phyloP scores from a whole-genome alignment of 1,139 yeast genomes.

The Yamadazyma siamensis region DNA sequence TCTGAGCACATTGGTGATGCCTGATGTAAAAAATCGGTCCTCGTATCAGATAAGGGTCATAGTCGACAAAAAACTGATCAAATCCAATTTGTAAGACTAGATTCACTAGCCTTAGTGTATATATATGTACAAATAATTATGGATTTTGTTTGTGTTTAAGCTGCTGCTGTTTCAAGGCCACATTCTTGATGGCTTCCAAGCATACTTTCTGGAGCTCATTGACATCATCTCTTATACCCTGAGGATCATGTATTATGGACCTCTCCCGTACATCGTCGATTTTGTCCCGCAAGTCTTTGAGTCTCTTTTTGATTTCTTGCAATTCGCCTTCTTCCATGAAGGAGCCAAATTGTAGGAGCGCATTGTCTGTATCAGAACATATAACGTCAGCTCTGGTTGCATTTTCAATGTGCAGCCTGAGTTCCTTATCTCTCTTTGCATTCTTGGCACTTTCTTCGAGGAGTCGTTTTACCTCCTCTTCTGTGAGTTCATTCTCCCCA shows the following conservation, averaged over 20 bases:
- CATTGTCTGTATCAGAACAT: constrained; percentile 54
- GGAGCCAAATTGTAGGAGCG: constrained; percentile 43
- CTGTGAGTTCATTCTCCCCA: constrained; percentile 65
- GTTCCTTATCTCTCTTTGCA: constrained; percentile 41
- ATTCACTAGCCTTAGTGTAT: too few relatives aligned
- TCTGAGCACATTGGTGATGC: too few relatives aligned
- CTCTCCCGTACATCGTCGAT: constrained; percentile 44
- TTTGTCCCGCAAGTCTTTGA: constrained; percentile 38
- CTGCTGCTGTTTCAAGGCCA: constrained; percentile 42
- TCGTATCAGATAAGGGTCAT: too few relatives aligned
- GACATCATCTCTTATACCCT: constrained; percentile 38
- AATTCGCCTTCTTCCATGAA: constrained; percentile 38
- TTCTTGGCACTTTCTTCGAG: constrained; percentile 49
- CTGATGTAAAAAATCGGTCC: too few relatives aligned
- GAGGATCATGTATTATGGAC: constrained; percentile 31
- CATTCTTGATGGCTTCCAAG: constrained; percentile 49
- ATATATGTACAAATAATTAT: too few relatives aligned
- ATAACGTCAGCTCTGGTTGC: constrained; percentile 55
- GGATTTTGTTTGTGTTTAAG: too few relatives aligned
- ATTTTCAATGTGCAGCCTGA: constrained; percentile 40
- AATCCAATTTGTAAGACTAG: too few relatives aligned
- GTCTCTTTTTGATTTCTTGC: constrained; percentile 21
- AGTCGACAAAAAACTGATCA: too few relatives aligned
- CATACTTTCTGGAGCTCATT: constrained; percentile 50
- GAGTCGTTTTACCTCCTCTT: constrained; percentile 56